Percentiles rank a stretch among this genome's conserved stretches.
phyloP scores from a whole-genome alignment of 345 rosid genomes.

The Linum usitatissimum region DNA sequence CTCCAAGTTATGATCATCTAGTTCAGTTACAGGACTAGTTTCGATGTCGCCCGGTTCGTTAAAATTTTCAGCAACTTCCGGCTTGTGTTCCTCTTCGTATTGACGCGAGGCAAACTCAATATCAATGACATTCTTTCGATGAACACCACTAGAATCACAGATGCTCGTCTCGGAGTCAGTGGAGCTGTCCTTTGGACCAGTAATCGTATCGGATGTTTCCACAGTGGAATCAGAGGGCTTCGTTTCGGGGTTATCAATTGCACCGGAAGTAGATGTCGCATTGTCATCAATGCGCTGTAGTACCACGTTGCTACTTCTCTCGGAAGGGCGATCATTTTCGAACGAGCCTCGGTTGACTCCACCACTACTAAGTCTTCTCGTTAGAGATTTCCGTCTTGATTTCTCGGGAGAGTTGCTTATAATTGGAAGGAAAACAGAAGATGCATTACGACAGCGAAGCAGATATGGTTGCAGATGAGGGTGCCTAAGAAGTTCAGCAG shows the following conservation, averaged over 20 bases:
- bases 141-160: conserved; percentile 18
- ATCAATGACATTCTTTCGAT: conserved; percentile 21
- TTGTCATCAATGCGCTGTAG: conserved; percentile 14
- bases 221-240: conserved; percentile 52
- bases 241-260: conserved; percentile 57
- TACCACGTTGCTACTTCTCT: conserved; percentile 2
- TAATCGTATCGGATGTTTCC: conserved; percentile 34
- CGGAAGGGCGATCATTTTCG: conserved; percentile 22
- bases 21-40: conserved; percentile 17
- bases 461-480: conserved; percentile 72
- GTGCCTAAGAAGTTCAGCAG: conserved; percentile 83
- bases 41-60: conserved; percentile 25
- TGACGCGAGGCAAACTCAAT: conserved; percentile 17
- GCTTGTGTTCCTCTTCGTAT: conserved; percentile 24
- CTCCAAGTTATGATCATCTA: conserved; percentile 20
- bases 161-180: conserved; percentile 35
- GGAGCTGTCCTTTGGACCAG: conserved; percentile 41
- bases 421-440: conserved; percentile 75
- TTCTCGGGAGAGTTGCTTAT: conserved; percentile 48
- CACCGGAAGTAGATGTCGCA: conserved; percentile 38
- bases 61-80: conserved; percentile 15
- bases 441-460: conserved; percentile 50
- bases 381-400: conserved; percentile 42
- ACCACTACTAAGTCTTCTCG: conserved; percentile 33
- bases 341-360: conserved; percentile 3